A percentile compares a stretch with the other conserved stretches of the same genome.
Evolutionary conservation across 768 basidiomycete genomes (phyloP).

Genomic region (Russula olivacea): DNA sequence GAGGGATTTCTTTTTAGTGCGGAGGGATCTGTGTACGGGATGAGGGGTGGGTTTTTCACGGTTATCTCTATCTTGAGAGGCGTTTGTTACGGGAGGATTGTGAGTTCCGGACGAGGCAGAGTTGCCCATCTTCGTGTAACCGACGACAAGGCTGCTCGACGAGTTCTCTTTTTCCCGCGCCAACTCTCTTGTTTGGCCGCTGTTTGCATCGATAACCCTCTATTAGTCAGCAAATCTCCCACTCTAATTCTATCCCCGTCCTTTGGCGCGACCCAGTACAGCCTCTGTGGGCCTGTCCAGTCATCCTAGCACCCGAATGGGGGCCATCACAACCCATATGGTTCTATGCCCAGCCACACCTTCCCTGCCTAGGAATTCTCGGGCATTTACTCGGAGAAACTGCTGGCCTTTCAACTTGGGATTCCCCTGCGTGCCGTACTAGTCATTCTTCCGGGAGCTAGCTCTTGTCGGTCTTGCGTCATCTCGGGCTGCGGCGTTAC

Average conservation of each 20-base stretch:
- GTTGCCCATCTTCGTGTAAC: conserved; percentile 21
- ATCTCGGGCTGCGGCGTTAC: not conserved
- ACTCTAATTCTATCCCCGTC: conserved; percentile 1
- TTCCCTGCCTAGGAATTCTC: conserved; percentile 5
- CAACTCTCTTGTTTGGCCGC: not conserved
- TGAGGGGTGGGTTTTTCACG: conserved; percentile 27
- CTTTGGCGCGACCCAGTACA: not conserved
- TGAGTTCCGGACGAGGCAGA: conserved; percentile 20
- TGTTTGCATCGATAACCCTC: not conserved
- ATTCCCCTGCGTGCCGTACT: not conserved
- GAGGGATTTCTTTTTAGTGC: conserved; percentile 64
- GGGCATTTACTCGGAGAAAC: conserved; percentile 13
- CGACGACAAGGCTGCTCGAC: conserved; percentile 1
- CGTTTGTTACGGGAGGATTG: conserved; percentile 17
- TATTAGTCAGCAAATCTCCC: not conserved
- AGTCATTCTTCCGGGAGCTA: not conserved
- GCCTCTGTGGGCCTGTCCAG: too few relatives aligned
- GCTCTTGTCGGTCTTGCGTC: not conserved
- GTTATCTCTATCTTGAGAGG: conserved; percentile 18
- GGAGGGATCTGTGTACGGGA: conserved; percentile 53
- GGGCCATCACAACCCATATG: too few relatives aligned
- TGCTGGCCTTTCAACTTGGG: conserved; percentile 12
- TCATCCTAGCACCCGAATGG: not conserved
- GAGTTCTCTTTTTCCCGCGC: conserved; percentile 6
- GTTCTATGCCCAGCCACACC: not conserved